Evolutionary conservation across 23 red algal species (phyloP), one percentile per base, ranked within the genome.

Genomic region (Pyropia yezoensis): DNA sequence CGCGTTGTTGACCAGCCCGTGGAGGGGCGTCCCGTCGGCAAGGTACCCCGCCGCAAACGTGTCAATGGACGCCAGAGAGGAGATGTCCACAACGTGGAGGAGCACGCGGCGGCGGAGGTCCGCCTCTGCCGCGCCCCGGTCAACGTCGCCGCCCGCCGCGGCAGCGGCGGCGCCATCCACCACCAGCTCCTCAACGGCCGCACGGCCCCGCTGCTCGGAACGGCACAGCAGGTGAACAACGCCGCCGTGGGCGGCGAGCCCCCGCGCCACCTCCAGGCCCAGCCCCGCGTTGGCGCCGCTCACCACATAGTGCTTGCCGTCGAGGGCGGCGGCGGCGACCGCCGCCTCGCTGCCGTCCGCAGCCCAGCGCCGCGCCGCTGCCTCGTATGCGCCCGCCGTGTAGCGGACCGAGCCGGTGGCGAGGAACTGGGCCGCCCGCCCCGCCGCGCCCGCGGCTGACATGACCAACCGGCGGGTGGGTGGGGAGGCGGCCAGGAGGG

Each of bases 201-300:
- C 66, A 15, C 77, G 64, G 24, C 87, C 87, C 16, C 77, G 77
- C 70, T n/a, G 62, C 55, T 26, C 65, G 54, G 74, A 66, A 13
- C 87, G 70, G 33, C 77, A 82, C 21, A 91, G 54, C 47, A 91
- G 47, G 49, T 91, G 83, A 21, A 88, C 76, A 20, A 5, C 49
- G 0, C 59, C 90, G 32, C 65, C 74, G 15, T 58, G 90, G 18
- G 28, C 18, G 7, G 80, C 80, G 26, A 95, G 51, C 33, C 52
- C 54, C 65, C 68, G 57, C 17, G 90, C 90, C 28, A 76, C 76
- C 26, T 65, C 82, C 14, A 52, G 67, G 7, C 90, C 90, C 16
- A 95, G 61, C 19, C 90, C 90, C 17, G 78, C 66, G n/a, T 73
- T 87, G 27, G 75, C 90, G 32, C 90, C 90, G 49, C 82, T 95